Evolutionary conservation across 2,329 filamentous ascomycete species (phyloP).

Genomic region (Fusarium pseudocircinatum): DNA sequence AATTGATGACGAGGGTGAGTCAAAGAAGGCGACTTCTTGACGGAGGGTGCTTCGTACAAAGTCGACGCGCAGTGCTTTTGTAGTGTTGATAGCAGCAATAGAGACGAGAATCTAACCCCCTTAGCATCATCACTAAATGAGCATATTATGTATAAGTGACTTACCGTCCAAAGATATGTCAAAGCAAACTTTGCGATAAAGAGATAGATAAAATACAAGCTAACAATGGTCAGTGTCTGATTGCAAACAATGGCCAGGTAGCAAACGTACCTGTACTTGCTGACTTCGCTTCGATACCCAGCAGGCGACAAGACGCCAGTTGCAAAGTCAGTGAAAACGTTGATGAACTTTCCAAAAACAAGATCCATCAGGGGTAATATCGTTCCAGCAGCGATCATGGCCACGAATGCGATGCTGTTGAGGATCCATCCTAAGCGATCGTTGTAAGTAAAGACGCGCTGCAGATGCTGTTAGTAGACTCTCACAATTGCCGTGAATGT

Average conservation of each 20-base stretch:
- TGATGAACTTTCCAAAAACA: slow-evolving; percentile 64
- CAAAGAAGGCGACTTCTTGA: slow-evolving; percentile 66
- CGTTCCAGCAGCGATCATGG: slow-evolving; percentile 51
- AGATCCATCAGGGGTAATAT: slow-evolving; percentile 66
- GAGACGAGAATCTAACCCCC: slow-evolving; percentile 47
- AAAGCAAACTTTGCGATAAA: slow-evolving; percentile 64
- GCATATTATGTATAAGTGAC: background rate
- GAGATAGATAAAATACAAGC: slow-evolving; percentile 66
- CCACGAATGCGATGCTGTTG: slow-evolving; percentile 49
- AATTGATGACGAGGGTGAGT: slow-evolving; percentile 56
- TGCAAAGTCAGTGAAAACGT: slow-evolving; percentile 66
- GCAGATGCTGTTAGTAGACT: background rate
- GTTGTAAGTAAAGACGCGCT: slow-evolving; percentile 54
- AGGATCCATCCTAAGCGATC: slow-evolving; percentile 50
- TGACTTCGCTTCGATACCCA: slow-evolving; percentile 61
- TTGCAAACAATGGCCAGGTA: background rate
- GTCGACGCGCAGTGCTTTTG: slow-evolving; percentile 50
- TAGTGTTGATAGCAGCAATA: slow-evolving; percentile 51
- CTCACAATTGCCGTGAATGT: rapidly evolving
- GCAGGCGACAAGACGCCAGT: slow-evolving; percentile 53
- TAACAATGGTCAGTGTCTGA: slow-evolving; percentile 35
- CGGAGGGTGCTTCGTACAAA: slow-evolving; percentile 53
- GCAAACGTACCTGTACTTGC: slow-evolving; percentile 51
- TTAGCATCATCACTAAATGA: background rate
- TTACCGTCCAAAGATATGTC: slow-evolving; percentile 64